Conservation (phyloP, 2,329 filamentous ascomycete species). For the Aspergillus candidus region DNA sequence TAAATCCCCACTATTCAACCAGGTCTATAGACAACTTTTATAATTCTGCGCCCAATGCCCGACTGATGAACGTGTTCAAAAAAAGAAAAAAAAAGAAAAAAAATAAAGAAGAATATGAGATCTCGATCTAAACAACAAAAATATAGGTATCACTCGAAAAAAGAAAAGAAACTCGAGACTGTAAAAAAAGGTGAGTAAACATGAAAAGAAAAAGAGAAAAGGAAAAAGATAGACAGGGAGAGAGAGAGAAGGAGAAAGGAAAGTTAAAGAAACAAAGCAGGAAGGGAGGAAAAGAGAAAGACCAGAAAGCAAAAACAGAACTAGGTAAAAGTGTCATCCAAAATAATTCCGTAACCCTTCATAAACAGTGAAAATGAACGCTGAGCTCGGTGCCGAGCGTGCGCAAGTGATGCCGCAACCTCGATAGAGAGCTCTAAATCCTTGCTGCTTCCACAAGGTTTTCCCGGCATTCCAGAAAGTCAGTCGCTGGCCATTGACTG, state of each 20-base stretch:
- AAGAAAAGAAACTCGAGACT: slow-evolving; percentile 3
- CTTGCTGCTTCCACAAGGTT: slow-evolving; percentile 74
- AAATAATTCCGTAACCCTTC: slow-evolving; percentile 73
- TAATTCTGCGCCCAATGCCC: too few species aligned
- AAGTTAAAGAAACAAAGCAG: slow-evolving; percentile 1
- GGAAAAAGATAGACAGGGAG: neutral
- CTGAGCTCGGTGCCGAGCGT: slow-evolving; percentile 87
- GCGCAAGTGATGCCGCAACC: slow-evolving; percentile 91
- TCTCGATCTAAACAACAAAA: slow-evolving; percentile 9
- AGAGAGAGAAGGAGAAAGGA: slow-evolving; percentile 3
- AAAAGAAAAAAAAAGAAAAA: neutral
- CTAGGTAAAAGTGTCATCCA: slow-evolving; percentile 22
- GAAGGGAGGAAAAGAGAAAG: slow-evolving; percentile 1
- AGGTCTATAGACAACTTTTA: too few species aligned
- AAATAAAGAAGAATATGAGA: too few species aligned
- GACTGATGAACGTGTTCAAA: too few species aligned
- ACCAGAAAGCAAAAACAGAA: slow-evolving; percentile 1
- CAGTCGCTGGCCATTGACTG: slow-evolving; percentile 46
- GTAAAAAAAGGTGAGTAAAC: slow-evolving; percentile 1
- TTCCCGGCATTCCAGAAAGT: slow-evolving; percentile 68
- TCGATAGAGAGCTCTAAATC: slow-evolving; percentile 78
- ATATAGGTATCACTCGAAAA: slow-evolving; percentile 15
- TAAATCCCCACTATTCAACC: too few species aligned
- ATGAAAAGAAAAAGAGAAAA: slow-evolving; percentile 1
- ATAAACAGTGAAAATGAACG: slow-evolving; percentile 94